These are phyloP conservation scores for Ceratobasidium theobromae DNA, from an alignment of 1,284 basidiomycete species.

Conservation along the genomic window DNA sequence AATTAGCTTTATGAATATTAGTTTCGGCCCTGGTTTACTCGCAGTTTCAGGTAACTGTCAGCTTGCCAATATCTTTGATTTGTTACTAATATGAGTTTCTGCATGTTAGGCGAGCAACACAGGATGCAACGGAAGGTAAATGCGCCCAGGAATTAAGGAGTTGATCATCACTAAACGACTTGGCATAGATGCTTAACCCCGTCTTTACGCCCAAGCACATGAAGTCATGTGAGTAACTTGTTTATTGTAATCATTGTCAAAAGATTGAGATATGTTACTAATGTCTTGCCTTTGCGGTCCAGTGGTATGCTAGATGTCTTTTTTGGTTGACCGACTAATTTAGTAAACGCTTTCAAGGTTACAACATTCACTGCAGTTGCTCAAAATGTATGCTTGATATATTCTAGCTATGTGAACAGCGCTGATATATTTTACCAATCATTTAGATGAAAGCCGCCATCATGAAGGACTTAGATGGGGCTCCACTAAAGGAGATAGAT, in stretches of 20 bases:
- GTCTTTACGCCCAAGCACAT: conserved; percentile 28
- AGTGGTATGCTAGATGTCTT: not conserved
- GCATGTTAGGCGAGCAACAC: not conserved
- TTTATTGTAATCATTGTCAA: not conserved
- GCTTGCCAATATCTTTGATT: not conserved
- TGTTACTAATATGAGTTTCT: not conserved
- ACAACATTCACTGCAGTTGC: not conserved
- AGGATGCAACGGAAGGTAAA: conserved; percentile 12
- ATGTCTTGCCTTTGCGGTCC: not conserved
- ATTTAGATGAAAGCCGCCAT: not conserved
- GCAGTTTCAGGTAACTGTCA: not conserved
- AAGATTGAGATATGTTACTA: not conserved
- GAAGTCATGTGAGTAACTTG: not conserved
- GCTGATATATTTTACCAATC: not conserved
- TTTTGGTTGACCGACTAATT: not conserved
- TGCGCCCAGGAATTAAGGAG: not conserved
- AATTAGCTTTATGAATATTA: not conserved
- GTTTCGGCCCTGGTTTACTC: conserved; percentile 11
- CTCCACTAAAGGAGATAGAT: not conserved
- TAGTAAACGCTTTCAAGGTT: not conserved
- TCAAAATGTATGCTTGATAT: not conserved
- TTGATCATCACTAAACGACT: not conserved
- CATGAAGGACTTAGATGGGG: not conserved
- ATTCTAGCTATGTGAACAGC: not conserved
- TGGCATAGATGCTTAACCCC: conserved; percentile 10